These are phyloP conservation scores for Centella asiatica DNA, from an alignment of 129 eudicot genomes.

Conservation along the genomic window DNA sequence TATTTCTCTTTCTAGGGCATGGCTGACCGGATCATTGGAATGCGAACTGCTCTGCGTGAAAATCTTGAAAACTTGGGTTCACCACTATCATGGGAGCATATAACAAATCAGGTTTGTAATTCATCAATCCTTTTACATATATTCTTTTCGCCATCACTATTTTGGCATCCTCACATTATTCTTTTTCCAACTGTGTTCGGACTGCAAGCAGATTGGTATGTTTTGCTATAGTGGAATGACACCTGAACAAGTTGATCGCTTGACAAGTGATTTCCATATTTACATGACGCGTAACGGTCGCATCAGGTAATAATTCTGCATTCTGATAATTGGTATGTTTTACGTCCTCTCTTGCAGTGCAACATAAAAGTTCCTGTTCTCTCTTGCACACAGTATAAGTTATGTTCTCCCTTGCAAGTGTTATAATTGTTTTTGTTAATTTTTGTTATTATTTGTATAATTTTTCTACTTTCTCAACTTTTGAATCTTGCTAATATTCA, in stretches of 20 bases:
- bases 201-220: slow-evolving; percentile 84
- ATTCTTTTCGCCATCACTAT: not conserved
- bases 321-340: too few relatives aligned
- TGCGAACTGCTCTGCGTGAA: slow-evolving; percentile 74
- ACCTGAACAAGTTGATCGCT: slow-evolving; percentile 91
- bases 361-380: too few relatives aligned
- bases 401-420: too few relatives aligned
- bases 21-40: slow-evolving; percentile 97
- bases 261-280: slow-evolving; percentile 80
- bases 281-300: slow-evolving; percentile 97
- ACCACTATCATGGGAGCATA: slow-evolving; percentile 88
- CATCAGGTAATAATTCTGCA: slow-evolving; percentile 60
- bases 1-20: slow-evolving; percentile 43
- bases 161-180: not conserved
- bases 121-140: not conserved
- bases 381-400: too few relatives aligned
- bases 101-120: slow-evolving; percentile 72
- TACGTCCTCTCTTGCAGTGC: too few relatives aligned
- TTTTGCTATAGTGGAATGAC: slow-evolving; percentile 97
- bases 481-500: too few relatives aligned
- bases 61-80: slow-evolving; percentile 84
- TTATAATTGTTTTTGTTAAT: too few relatives aligned
- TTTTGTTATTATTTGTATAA: too few relatives aligned
- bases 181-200: not conserved
- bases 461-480: too few relatives aligned